These are phyloP conservation scores for Pseudopyrenochaeta lycopersici DNA, from an alignment of 2,329 filamentous ascomycete species.

Conservation along the genomic window DNA sequence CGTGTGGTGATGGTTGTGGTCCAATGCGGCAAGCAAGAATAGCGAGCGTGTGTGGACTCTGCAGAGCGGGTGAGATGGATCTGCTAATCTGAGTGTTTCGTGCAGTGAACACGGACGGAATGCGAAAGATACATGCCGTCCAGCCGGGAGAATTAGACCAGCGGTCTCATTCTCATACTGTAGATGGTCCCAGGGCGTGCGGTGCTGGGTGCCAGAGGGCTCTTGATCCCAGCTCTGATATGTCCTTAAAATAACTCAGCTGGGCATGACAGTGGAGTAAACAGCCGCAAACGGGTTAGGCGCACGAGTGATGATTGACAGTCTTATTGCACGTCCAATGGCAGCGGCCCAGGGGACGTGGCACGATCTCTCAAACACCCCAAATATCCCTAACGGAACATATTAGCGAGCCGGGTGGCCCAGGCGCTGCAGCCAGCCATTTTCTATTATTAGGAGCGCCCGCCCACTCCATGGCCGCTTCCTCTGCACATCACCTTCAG, in stretches of 20 bases:
- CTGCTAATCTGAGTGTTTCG: slow-evolving; percentile 23
- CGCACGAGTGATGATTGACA: slow-evolving; percentile 5
- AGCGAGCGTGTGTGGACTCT: slow-evolving; percentile 12
- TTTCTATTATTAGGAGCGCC: slow-evolving; percentile 39
- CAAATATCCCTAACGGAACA: slow-evolving; percentile 21
- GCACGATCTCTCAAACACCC: slow-evolving; percentile 9
- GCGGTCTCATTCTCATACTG: slow-evolving; percentile 18
- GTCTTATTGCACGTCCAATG: slow-evolving; percentile 19
- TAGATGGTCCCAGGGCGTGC: slow-evolving; percentile 7
- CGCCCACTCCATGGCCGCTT: slow-evolving; percentile 29
- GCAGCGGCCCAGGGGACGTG: slow-evolving; percentile 6
- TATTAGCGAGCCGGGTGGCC: slow-evolving; percentile 32
- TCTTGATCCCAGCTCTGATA: slow-evolving; percentile 20
- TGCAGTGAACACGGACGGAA: slow-evolving; percentile 21
- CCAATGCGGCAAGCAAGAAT: slow-evolving; percentile 21
- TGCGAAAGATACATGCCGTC: slow-evolving; percentile 11
- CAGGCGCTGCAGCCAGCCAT: slow-evolving; percentile 29
- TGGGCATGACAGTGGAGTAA: slow-evolving; percentile 19
- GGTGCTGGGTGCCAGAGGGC: slow-evolving; percentile 1
- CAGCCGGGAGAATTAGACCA: slow-evolving; percentile 13
- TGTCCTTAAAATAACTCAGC: slow-evolving; percentile 43
- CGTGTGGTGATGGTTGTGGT: slow-evolving; percentile 5
- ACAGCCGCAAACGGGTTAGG: slow-evolving; percentile 7
- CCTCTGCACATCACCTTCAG: slow-evolving; percentile 40
- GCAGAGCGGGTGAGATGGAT: slow-evolving; percentile 18